Conservation (phyloP, 306 rosid species). For the Quercus robur region DNA sequence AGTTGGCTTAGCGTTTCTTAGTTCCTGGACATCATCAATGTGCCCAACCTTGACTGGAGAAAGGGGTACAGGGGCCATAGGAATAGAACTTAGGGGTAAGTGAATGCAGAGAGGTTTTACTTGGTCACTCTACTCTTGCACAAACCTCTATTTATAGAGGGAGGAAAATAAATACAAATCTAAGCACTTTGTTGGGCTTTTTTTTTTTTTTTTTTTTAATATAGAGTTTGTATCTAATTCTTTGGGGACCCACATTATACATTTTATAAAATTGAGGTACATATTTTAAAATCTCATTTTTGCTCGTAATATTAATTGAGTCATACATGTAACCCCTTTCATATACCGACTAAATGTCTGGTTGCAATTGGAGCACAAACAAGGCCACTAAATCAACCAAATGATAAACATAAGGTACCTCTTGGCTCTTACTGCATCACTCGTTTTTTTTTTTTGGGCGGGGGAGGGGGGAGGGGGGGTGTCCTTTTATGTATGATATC, state of each 20-base stretch:
- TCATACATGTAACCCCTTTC: background rate
- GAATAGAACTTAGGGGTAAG: constrained; percentile 5
- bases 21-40: constrained; percentile 94
- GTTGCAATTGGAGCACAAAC: background rate
- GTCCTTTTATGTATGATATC: background rate
- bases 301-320: background rate
- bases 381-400: background rate
- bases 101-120: constrained; percentile 3
- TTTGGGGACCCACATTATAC: constrained; percentile 27
- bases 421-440: background rate
- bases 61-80: constrained; percentile 73
- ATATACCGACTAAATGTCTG: background rate
- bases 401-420: background rate
- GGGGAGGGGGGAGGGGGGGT: background rate
- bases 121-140: constrained; percentile 16
- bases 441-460: background rate
- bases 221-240: background rate
- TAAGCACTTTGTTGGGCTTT: constrained; percentile 2
- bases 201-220: background rate
- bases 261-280: constrained; percentile 4
- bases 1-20: constrained; percentile 59
- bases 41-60: constrained; percentile 61
- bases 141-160: constrained; percentile 52
- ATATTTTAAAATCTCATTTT: no score
- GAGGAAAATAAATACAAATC: constrained; percentile 16